Conservation (phyloP, 768 basidiomycete genomes). For the Neoboletus brunneissimus region DNA sequence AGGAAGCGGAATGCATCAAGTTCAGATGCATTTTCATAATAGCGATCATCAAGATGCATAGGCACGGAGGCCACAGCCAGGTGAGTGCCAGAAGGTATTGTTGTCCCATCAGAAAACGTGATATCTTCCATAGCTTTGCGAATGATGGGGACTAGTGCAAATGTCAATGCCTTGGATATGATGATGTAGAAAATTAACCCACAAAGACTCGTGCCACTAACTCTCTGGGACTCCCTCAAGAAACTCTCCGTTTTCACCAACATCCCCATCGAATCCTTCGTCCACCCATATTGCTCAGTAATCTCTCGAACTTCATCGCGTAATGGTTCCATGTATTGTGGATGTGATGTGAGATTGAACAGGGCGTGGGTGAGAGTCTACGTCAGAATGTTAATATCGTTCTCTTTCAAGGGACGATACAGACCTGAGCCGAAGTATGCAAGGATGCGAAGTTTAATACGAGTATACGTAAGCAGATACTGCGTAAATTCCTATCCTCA, state of each 20-base stretch:
- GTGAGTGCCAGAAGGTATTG: slow-evolving; percentile 38
- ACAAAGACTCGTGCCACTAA: slow-evolving; percentile 35
- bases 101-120: slow-evolving; percentile 35
- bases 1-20: slow-evolving; percentile 45
- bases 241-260: slow-evolving; percentile 43
- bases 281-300: slow-evolving; percentile 32
- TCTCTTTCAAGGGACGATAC: slow-evolving; percentile 1
- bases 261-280: slow-evolving; percentile 32
- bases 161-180: slow-evolving; percentile 1
- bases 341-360: slow-evolving; percentile 39
- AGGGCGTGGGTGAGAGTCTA: slow-evolving; percentile 39
- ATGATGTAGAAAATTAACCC: slow-evolving; percentile 7
- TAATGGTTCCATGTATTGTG: slow-evolving; percentile 38
- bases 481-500: slow-evolving; percentile 27
- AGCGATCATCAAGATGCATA: slow-evolving; percentile 39
- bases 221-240: slow-evolving; percentile 40
- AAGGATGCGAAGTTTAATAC: slow-evolving; percentile 38
- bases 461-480: slow-evolving; percentile 35
- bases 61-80: slow-evolving; percentile 31
- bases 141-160: slow-evolving; percentile 27
- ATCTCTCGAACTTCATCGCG: slow-evolving; percentile 39
- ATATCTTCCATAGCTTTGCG: slow-evolving; percentile 36
- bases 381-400: slow-evolving; percentile 2
- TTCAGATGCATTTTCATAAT: slow-evolving; percentile 41
- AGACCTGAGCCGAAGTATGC: slow-evolving; percentile 35